phyloP scores from a whole-genome alignment of 495 filamentous ascomycete species.

The Annulohypoxylon bovei region DNA sequence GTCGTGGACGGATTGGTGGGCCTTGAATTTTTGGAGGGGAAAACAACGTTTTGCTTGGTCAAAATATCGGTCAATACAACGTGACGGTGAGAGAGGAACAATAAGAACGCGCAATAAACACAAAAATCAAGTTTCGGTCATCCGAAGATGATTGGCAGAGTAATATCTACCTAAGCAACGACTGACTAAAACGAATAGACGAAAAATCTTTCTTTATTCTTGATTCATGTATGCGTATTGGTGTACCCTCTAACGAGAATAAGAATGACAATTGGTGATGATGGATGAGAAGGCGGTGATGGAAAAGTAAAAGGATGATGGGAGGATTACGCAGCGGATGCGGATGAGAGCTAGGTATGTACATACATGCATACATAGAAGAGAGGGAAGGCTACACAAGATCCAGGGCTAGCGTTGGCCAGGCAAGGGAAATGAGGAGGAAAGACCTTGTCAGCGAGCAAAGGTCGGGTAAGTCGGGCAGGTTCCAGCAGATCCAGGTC shows the following conservation, averaged over 20 bases:
- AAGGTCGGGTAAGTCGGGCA: constrained; percentile 19
- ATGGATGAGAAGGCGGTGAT: constrained; percentile 9
- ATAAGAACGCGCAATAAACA: constrained; percentile 29
- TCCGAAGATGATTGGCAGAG: constrained; percentile 6
- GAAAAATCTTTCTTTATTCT: constrained; percentile 6
- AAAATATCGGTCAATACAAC: constrained; percentile 33
- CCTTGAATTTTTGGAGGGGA: constrained; percentile 7
- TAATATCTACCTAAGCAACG: constrained; percentile 6
- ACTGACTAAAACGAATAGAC: constrained; percentile 10
- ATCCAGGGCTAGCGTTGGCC: constrained; percentile 9
- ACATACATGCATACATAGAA: too few relatives aligned
- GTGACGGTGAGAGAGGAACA: constrained; percentile 1
- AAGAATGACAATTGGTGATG: constrained; percentile 7
- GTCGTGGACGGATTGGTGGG: constrained; percentile 41
- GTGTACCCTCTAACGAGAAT: constrained; percentile 5
- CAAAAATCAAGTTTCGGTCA: constrained; percentile 29
- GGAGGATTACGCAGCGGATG: constrained; percentile 31
- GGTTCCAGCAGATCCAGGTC: neutral
- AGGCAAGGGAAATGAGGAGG: constrained; percentile 7
- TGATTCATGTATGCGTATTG: constrained; percentile 12
- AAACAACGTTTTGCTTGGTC: constrained; percentile 22
- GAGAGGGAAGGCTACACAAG: constrained; percentile 15
- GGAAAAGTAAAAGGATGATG: constrained; percentile 26
- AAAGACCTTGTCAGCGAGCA: neutral
- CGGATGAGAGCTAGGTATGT: too few relatives aligned